These are phyloP conservation scores for Boletus bicolor DNA, from an alignment of 768 basidiomycete species.

Conservation along the genomic window DNA sequence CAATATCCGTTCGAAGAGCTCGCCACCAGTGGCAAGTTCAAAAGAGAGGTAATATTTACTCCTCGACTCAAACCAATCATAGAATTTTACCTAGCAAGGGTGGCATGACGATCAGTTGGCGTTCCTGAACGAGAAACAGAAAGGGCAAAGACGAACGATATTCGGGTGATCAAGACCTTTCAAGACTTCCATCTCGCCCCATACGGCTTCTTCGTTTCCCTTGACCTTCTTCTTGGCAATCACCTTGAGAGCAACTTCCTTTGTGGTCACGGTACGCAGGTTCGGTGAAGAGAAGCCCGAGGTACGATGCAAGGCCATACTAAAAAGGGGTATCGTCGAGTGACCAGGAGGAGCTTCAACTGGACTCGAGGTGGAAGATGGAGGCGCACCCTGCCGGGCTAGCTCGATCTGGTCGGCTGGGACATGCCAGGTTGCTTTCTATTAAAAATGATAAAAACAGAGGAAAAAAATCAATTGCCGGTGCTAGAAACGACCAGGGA, in stretches of 20 bases:
- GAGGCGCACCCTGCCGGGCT: conserved; percentile 57
- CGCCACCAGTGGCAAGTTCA: conserved; percentile 91
- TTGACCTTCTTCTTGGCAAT: conserved; percentile 96
- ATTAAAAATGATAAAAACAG: not conserved
- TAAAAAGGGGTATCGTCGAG: conserved; percentile 31
- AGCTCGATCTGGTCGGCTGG: conserved; percentile 56
- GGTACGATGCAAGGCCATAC: conserved; percentile 21
- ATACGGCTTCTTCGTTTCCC: conserved; percentile 83
- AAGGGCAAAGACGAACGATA: conserved; percentile 53
- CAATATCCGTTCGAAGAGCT: conserved; percentile 87
- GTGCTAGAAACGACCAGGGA: not conserved
- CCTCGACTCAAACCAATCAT: conserved; percentile 94
- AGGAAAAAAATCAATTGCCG: not conserved
- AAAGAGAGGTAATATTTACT: conserved; percentile 95
- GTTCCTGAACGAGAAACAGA: not conserved
- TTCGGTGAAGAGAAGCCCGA: conserved; percentile 25
- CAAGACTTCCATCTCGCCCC: conserved; percentile 92
- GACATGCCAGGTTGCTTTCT: conserved; percentile 79
- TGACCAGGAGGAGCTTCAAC: conserved; percentile 16
- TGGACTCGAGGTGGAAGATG: conserved; percentile 28
- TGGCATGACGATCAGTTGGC: not conserved
- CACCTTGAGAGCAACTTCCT: conserved; percentile 84
- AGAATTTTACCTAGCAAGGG: conserved; percentile 79
- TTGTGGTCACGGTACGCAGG: conserved; percentile 38
- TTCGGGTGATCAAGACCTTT: conserved; percentile 89